Base-by-base conservation (phyloP, 2,329 filamentous ascomycete species). In the Raffaelea deltoideospora region DNA sequence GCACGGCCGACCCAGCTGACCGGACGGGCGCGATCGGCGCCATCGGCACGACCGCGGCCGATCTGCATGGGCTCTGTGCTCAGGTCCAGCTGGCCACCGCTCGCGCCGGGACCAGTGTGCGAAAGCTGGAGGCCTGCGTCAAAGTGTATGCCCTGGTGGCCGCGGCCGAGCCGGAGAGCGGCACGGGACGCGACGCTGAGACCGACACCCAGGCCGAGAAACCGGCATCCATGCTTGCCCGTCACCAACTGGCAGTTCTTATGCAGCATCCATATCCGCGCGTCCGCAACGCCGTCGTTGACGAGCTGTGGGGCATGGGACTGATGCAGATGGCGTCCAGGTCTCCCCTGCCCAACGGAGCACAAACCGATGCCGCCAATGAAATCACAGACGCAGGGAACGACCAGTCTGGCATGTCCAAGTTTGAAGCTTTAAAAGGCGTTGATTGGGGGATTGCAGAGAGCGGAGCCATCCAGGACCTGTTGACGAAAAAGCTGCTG, bases 181-280 rank as follows among this genome's bases (percentile, higher is more conserved):
- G 54, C n/a, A 51, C 48, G 39, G 51, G 55, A n/a, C 53, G 67
- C n/a, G 56, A 61, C 19, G 59, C 60, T 1, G 57, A 8, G 57
- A 60, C 9, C 61, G n/a, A n/a, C n/a, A n/a, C n/a, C n/a, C n/a
- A n/a, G n/a, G n/a, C n/a, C n/a, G n/a, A n/a, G n/a, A n/a, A n/a
- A n/a, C n/a, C n/a, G n/a, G n/a, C n/a, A n/a, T n/a, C n/a, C n/a
- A n/a, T n/a, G n/a, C n/a, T 62, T 39, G 79, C 79, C 4, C 55
- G 76, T 37, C 75, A 69, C 51, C 82, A 86, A 53, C 59, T 95
- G 29, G 69, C 70, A 0, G 74, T 69, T 18, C 72, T 94, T 62
- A 60, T 94, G 43, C 57, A 74, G 39, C 88, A 94, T 60, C 83
- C 84, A 1, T 94, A 84, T 64, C 85, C 87, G 6, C 71, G 72